Evolutionary conservation across 192 early-diverging fungal genomes (phyloP).

Genomic region (Lunasporangiospora selenospora): DNA sequence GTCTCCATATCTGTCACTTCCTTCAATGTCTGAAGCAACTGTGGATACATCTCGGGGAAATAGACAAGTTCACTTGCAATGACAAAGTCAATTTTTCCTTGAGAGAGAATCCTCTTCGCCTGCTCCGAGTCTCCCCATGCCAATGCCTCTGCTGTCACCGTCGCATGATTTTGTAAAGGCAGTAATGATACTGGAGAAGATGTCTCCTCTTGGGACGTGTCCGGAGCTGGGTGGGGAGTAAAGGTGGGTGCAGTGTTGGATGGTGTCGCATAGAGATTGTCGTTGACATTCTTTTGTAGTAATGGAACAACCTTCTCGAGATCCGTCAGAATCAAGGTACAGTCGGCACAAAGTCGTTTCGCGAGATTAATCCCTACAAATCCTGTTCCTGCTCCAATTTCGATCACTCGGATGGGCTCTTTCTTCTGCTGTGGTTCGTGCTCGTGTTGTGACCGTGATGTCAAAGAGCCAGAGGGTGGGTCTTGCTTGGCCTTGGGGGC

Average conservation of each 20-base stretch:
- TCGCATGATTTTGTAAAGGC: conserved; percentile 3
- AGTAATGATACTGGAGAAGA: background rate
- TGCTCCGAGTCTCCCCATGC: conserved; percentile 56
- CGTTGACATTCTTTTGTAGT: conserved; percentile 49
- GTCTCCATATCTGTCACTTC: conserved; percentile 47
- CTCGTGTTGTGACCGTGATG: background rate
- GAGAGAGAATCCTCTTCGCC: conserved; percentile 10
- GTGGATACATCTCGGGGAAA: conserved; percentile 56
- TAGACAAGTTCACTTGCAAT: conserved; percentile 58
- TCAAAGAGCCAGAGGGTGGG: background rate
- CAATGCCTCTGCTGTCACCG: conserved; percentile 32
- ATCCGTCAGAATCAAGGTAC: conserved; percentile 54
- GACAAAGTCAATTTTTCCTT: conserved; percentile 48
- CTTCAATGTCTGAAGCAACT: conserved; percentile 47
- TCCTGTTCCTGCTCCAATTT: conserved; percentile 61
- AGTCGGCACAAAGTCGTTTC: conserved; percentile 19
- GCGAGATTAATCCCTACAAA: conserved; percentile 57
- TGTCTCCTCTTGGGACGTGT: background rate
- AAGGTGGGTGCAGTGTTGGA: conserved; percentile 2
- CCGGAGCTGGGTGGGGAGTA: too few species aligned
- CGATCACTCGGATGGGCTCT: conserved; percentile 44
- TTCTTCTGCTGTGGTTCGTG: background rate
- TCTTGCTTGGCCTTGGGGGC: background rate
- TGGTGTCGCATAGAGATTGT: background rate
- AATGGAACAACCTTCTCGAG: conserved; percentile 54